Conservation (phyloP, 2,329 filamentous ascomycete species). For the Talaromyces sp. region DNA sequence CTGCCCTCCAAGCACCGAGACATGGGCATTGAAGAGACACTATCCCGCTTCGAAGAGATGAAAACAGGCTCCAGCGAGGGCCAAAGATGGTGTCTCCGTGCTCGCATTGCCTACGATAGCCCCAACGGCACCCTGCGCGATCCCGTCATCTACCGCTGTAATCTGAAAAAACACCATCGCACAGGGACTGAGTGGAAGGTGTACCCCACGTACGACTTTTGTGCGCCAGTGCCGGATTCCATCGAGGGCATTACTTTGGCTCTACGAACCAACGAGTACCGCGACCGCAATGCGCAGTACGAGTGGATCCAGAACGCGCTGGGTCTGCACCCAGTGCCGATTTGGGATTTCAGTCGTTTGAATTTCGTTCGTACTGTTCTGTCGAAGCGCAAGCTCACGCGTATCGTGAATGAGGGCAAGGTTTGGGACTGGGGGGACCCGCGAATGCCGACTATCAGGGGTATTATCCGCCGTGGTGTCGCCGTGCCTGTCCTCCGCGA, state of each 20-base stretch:
- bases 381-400: slow-evolving; percentile 47
- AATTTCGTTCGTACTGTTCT: slow-evolving; percentile 47
- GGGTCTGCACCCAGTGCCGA: slow-evolving; percentile 39
- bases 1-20: slow-evolving; percentile 54
- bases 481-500: slow-evolving; percentile 43
- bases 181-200: slow-evolving; percentile 59
- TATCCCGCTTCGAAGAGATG: slow-evolving; percentile 88
- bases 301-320: slow-evolving; percentile 46
- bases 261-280: slow-evolving; percentile 57
- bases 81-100: slow-evolving; percentile 80
- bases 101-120: slow-evolving; percentile 85
- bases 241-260: slow-evolving; percentile 61
- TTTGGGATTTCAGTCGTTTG: slow-evolving; percentile 49
- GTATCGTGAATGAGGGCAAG: slow-evolving; percentile 41
- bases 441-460: slow-evolving; percentile 46
- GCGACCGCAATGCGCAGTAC: slow-evolving; percentile 47
- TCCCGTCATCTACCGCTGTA: slow-evolving; percentile 95
- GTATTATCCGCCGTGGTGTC: slow-evolving; percentile 45
- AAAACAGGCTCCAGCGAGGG: slow-evolving; percentile 76
- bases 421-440: slow-evolving; percentile 50
- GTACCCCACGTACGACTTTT: slow-evolving; percentile 65
- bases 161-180: slow-evolving; percentile 58
- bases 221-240: slow-evolving; percentile 58
- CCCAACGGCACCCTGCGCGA: slow-evolving; percentile 94
- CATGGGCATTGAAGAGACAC: slow-evolving; percentile 70